These are phyloP conservation scores for Fusarium luffae DNA, from an alignment of 2,329 filamentous ascomycete species.

Conservation along the genomic window DNA sequence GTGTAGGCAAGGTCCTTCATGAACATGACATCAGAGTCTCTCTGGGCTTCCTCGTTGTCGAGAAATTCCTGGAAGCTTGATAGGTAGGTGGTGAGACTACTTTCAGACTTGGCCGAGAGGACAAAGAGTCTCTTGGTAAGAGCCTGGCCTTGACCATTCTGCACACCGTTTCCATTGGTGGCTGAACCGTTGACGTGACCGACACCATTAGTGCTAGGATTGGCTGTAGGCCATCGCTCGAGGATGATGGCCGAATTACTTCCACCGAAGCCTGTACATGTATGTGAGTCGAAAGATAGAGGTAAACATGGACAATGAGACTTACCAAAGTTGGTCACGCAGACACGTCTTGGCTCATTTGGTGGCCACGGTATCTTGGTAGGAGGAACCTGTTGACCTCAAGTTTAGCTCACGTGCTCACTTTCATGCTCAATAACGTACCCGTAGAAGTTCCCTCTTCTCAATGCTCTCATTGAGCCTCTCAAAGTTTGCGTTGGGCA, in stretches of 20 bases:
- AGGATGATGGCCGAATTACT: neutral
- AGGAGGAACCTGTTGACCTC: neutral
- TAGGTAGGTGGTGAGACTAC: neutral
- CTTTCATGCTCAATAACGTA: too few species aligned
- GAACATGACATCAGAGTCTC: neutral
- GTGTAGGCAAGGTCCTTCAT: neutral
- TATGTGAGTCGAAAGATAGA: neutral
- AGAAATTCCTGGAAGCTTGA: neutral
- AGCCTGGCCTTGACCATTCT: neutral
- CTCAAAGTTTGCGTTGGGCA: neutral
- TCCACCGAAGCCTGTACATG: neutral
- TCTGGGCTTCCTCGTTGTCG: neutral
- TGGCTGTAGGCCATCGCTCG: neutral
- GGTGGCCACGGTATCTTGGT: neutral
- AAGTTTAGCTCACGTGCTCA: neutral
- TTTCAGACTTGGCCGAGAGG: neutral
- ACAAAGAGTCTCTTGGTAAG: neutral
- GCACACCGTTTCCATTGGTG: neutral
- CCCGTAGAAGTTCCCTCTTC: neutral
- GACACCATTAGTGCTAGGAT: neutral
- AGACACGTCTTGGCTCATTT: neutral
- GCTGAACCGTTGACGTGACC: neutral
- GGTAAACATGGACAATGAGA: neutral
- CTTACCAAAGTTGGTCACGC: neutral
- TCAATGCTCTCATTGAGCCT: neutral